These are phyloP conservation scores for Taxillus chinensis DNA, from an alignment of 164 flowering plant species.

Conservation along the genomic window DNA sequence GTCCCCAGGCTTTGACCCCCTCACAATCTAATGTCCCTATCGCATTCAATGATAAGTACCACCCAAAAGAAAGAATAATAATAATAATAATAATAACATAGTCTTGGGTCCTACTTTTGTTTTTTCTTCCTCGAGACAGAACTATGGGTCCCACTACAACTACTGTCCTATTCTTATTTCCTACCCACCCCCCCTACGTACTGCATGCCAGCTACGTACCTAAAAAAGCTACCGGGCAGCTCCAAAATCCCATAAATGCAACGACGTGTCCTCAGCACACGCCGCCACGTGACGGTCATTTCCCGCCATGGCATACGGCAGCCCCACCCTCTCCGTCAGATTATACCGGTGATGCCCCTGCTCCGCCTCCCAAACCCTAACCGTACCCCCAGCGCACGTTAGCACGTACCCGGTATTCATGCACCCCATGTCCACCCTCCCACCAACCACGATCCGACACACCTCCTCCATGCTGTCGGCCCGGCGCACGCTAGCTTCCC, in stretches of 20 bases:
- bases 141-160: no score
- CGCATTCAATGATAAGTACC: no score
- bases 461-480: slow-evolving; percentile 25
- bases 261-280: slow-evolving; percentile 19
- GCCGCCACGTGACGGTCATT: slow-evolving; percentile 62
- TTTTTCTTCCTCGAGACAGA: no score
- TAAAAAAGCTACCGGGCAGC: slow-evolving; percentile 8
- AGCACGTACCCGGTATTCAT: slow-evolving; percentile 54
- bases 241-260: slow-evolving; percentile 85
- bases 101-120: no score
- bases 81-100: no score
- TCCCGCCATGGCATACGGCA: slow-evolving; percentile 34
- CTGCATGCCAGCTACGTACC: no score
- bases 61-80: no score
- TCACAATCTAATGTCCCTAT: no score
- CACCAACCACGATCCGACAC: slow-evolving; percentile 37
- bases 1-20: no score
- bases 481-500: slow-evolving; percentile 46
- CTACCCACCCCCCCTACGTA: no score
- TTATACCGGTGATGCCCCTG: slow-evolving; percentile 29
- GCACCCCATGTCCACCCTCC: slow-evolving; percentile 38
- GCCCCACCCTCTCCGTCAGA: slow-evolving; percentile 39
- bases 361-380: slow-evolving; percentile 51
- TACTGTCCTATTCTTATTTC: neutral
- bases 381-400: slow-evolving; percentile 36